Base-by-base conservation (phyloP, 202 grass and related monocot genomes). In the Panicum virgatum region DNA sequence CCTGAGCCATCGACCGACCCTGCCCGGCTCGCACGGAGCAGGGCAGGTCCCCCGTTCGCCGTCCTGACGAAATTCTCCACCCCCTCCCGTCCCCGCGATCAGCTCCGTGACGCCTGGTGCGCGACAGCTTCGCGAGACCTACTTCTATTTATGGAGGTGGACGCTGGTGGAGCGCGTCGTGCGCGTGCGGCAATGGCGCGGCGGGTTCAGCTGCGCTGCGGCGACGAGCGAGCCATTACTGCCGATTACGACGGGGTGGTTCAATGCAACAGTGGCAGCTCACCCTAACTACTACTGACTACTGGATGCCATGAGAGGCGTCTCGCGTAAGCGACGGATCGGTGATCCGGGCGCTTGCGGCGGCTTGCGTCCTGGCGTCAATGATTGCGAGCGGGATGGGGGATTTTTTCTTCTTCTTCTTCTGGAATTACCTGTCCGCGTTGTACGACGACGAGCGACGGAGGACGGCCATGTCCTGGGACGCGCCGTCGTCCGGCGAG, bases 361-460 rank as follows among this genome's bases (percentile, higher is more conserved):
- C 66, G 12, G 40, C 61, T 2, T 26, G 48, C 72, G 51, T 56
- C 69, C 45, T 44, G 20, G 47, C 38, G 16, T 19, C 56, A 20
- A 39, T 60, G 29, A 60, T 23, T 29, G 16, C 44, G 15, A 64
- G 18, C n/a, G n/a, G n/a, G 19, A 66, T 39, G 7, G 59, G 29
- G 52, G 20, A 20, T 63, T 51, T 62, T 32, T 38, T 54, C 61
- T 52, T 9, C 39, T n/a, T n/a, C n/a, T n/a, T n/a, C n/a, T n/a
- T n/a, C n/a, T n/a, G 32, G 32, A 40, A 40, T 40, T 85, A 93
- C 94, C 91, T 94, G 69, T 92, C 91, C 40, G 82, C 86, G 84
- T 86, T 88, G 87, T 80, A 88, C 34, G 91, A 97, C 18, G 94
- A 90, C 20, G 91, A 94, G 5, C 89, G 90, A 76, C 90, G 90